A percentile compares a stretch with the other conserved stretches of the same genome.
Evolutionary conservation across 768 basidiomycete species (phyloP).

Genomic region (Rhizopogon vesiculosus): DNA sequence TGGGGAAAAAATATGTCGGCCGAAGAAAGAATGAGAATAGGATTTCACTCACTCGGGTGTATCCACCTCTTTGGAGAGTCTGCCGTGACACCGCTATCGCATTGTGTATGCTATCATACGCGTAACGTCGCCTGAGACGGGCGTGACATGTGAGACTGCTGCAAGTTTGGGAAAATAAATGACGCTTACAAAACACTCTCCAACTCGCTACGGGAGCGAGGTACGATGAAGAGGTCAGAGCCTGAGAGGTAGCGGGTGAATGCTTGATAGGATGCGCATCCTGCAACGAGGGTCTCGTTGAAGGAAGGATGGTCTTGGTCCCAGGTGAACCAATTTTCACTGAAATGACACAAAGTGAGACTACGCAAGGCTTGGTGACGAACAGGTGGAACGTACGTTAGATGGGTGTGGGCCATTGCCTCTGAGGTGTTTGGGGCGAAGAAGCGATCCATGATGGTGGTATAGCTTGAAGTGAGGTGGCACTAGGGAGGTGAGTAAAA

Average conservation of each 20-base stretch:
- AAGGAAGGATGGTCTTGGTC: constrained; percentile 65
- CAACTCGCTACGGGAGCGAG: constrained; percentile 59
- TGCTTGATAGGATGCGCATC: constrained; percentile 77
- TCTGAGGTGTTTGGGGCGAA: constrained; percentile 72
- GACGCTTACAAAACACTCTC: constrained; percentile 63
- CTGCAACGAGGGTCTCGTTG: constrained; percentile 70
- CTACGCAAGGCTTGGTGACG: not conserved
- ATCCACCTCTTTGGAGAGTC: constrained; percentile 52
- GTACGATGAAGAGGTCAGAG: constrained; percentile 66
- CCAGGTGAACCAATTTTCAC: constrained; percentile 67
- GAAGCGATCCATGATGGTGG: constrained; percentile 57
- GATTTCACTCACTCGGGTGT: constrained; percentile 40
- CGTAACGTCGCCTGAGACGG: constrained; percentile 57
- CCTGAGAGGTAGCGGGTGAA: constrained; percentile 71
- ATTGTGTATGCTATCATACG: constrained; percentile 79
- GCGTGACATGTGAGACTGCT: constrained; percentile 5
- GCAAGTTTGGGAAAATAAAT: not conserved
- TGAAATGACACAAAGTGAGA: constrained; percentile 26
- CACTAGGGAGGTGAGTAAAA: not conserved
- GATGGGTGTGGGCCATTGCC: constrained; percentile 61
- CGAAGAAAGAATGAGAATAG: not conserved
- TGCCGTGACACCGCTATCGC: constrained; percentile 67
- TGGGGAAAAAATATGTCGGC: constrained; percentile 17
- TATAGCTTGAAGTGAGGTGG: not conserved
- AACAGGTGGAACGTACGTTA: constrained; percentile 45